Evolutionary conservation across 2,329 filamentous ascomycete species (phyloP), one percentile per base, ranked within the genome.

Genomic region (Botrytis porri): DNA sequence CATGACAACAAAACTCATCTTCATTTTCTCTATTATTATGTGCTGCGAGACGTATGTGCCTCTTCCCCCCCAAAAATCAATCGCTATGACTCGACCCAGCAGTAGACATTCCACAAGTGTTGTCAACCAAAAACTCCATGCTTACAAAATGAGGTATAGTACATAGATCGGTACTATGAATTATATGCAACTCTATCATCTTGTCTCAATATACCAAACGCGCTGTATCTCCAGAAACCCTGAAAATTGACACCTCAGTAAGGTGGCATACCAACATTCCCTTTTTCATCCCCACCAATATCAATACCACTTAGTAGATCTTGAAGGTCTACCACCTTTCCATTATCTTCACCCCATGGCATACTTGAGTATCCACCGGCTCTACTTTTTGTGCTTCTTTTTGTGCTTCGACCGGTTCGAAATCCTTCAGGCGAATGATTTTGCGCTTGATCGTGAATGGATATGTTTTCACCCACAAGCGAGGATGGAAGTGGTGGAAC

Each of bases 281-380:
- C 76, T 32, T 75, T 77, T 64, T 74, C 69, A 37, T 72, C 75
- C 10, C 74, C 76, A 20, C 73, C 75, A 48, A 73, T 65, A 41
- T 81, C 79, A 73, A 81, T 81, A 0, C 77, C 76, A 45, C 79
- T 78, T 12, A 81, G 71, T 29, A 81, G 67, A 64, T 73, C 77
- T 74, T 80, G 76, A 48, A 81, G 72, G 75, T 80, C 77, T 29
- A 77, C 70, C 4, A 72, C 67, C 2, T 75, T 67, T 14, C 45
- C 70, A 43, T 57, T 64, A 29, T 78, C 77, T 37, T 78, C 78
- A 0, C 75, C 78, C 78, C 78, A 79, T 9, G 73, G 48, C 25
- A 75, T 75, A n/a, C 73, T 70, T 54, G 74, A 71, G 48, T 74
- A 75, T 43, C 67, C 76, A 12, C 72, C 74, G 25, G 74, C 74